Evolutionary conservation across 75 land plant species (phyloP), one percentile per base, ranked within the genome.

Genomic region (Azolla pinnata): DNA sequence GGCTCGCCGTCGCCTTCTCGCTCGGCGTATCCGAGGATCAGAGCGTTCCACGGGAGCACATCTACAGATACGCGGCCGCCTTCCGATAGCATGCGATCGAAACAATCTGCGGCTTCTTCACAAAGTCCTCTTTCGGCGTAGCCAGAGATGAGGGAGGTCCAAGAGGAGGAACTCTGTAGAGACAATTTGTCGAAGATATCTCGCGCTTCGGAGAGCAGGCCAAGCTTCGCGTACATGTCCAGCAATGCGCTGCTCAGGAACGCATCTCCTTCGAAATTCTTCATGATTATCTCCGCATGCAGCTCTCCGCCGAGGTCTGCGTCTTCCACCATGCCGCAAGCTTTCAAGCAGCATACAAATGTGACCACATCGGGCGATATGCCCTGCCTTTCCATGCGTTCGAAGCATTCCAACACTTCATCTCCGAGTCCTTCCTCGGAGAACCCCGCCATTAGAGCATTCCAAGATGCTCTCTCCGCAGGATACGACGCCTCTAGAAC

Each of bases 381-480:
- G 4, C 72, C 78, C 5, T 29, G 10, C 50, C 18, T 51, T 45
- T 25, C n/a, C 78, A 75, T 75, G 7, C 64, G 33, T 16, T 46
- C 31, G 29, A 68, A 68, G 4, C 49, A 64, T 28, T 64, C 23
- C 47, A 68, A 64, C 31, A 59, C 77, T 25, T 75, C 71, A 0
- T 47, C 28, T 0, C 44, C 32, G 17, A 55, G 18, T 0, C 66
- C 61, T 32, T 47, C 48, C 21, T 33, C 57, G 16, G 45, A 60
- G 4, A 31, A 68, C 10, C 71, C 77, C 0, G 44, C 64, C 45
- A 69, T 34, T 49, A 69, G 25, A 18, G 64, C 33, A 67, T 84
- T 86, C 81, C 83, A 86, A 10, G 87, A 80, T 35, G 83, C 70
- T 44, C 57, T 49, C 56, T 83, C 77, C 46, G 26, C 65, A 29